These are phyloP conservation scores for Diaporthe sp. DNA, from an alignment of 2,329 filamentous ascomycete species.

Conservation along the genomic window DNA sequence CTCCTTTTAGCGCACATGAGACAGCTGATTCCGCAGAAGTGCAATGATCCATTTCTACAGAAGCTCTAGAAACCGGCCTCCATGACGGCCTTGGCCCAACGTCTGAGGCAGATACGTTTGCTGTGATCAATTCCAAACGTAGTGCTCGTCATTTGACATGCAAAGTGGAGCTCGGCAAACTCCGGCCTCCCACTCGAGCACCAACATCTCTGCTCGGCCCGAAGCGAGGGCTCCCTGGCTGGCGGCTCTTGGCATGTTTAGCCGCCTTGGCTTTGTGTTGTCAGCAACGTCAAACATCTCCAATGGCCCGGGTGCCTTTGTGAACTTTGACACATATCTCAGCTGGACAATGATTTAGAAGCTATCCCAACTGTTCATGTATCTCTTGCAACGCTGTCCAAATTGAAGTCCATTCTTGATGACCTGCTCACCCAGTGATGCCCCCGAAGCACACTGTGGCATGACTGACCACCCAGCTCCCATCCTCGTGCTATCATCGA, in stretches of 20 bases:
- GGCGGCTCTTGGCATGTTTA: neutral
- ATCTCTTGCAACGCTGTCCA: neutral
- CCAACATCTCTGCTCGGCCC: neutral
- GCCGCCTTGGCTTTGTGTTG: conserved; percentile 6
- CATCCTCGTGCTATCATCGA: neutral
- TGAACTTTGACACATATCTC: too few relatives aligned
- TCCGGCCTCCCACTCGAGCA: neutral
- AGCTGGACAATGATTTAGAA: too few relatives aligned
- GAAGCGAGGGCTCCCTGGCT: neutral
- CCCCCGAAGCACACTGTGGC: neutral
- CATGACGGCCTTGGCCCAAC: too few relatives aligned
- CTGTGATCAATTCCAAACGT: neutral
- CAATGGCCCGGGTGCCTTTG: neutral
- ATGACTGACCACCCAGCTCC: neutral
- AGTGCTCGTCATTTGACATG: neutral
- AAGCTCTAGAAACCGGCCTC: neutral
- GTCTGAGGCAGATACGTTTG: neutral
- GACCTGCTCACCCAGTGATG: neutral
- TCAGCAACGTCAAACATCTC: neutral
- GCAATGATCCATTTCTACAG: neutral
- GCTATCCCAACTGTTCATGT: too few relatives aligned
- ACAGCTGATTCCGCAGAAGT: neutral
- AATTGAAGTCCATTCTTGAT: neutral
- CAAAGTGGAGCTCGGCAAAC: neutral
- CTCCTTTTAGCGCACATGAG: neutral